A percentile compares a stretch with the other conserved stretches of the same genome.
phyloP scores from a whole-genome alignment of 108 stramenopile species.

The Ochromonas danica region DNA sequence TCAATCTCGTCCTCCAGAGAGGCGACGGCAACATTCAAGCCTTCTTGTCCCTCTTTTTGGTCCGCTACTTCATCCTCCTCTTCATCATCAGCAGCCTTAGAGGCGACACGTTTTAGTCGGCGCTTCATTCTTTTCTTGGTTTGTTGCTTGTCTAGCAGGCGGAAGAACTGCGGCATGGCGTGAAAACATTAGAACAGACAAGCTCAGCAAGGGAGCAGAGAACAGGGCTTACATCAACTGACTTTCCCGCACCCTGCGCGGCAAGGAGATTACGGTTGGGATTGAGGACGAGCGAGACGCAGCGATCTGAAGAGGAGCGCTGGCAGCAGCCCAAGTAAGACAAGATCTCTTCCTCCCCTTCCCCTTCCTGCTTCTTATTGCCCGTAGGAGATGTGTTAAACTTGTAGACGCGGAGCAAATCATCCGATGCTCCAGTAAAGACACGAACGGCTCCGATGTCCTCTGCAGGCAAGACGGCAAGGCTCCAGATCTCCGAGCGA shows the following conservation, averaged over 20 bases:
- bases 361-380: neutral
- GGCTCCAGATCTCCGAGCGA: slow-evolving; percentile 71
- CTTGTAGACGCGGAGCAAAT: neutral
- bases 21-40: slow-evolving; percentile 1
- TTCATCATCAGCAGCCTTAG: neutral
- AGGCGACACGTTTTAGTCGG: slow-evolving; percentile 58
- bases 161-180: slow-evolving; percentile 75
- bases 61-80: slow-evolving; percentile 29
- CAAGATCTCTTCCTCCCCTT: neutral
- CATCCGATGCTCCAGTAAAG: neutral
- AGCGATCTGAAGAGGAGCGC: neutral
- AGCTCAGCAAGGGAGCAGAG: no score
- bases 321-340: neutral
- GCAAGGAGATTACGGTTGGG: slow-evolving; percentile 39
- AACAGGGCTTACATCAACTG: no score
- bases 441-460: neutral
- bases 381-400: neutral
- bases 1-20: slow-evolving; percentile 78
- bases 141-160: slow-evolving; percentile 66
- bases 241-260: slow-evolving; percentile 46
- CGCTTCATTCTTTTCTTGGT: slow-evolving; percentile 73
- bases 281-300: neutral
- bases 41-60: slow-evolving; percentile 40
- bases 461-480: neutral
- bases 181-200: no score